Evolutionary conservation across 2,329 filamentous ascomycete species (phyloP).

Genomic region (Cercospora sp.): DNA sequence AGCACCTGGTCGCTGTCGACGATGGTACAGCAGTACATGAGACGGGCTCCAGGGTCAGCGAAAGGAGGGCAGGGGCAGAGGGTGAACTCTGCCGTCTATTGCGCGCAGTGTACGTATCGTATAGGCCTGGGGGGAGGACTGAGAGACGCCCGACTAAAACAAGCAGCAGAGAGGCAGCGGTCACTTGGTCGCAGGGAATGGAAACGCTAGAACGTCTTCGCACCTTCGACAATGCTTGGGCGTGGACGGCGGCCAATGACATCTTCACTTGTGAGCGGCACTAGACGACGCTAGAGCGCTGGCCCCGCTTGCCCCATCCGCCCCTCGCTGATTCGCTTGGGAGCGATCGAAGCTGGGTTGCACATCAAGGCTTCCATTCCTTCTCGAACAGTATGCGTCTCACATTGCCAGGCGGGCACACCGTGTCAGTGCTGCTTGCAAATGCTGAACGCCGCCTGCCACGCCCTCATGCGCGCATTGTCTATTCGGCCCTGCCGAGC

Average conservation of each 20-base stretch:
- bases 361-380: slow-evolving; percentile 18
- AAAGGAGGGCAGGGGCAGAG: not conserved
- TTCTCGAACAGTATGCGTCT: slow-evolving; percentile 13
- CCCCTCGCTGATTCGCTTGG: slow-evolving; percentile 6
- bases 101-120: not conserved
- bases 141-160: not conserved
- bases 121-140: not conserved
- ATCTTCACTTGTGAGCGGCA: not conserved
- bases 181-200: slow-evolving; percentile 5
- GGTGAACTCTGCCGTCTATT: not conserved
- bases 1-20: not conserved
- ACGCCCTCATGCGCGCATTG: not conserved
- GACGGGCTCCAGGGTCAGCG: not conserved
- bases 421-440: not conserved
- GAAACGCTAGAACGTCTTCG: slow-evolving; percentile 5
- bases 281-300: not conserved
- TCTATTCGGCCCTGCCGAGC: not conserved
- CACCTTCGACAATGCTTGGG: slow-evolving; percentile 9
- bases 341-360: slow-evolving; percentile 2
- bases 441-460: not conserved
- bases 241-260: not conserved
- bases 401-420: not conserved
- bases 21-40: slow-evolving; percentile 1
- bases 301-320: slow-evolving; percentile 3
- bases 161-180: not conserved